A percentile compares a stretch with the other conserved stretches of the same genome.
These are phyloP conservation scores for Vaccinium corymbosum DNA, from an alignment of 148 eudicot species.

Conservation along the genomic window DNA sequence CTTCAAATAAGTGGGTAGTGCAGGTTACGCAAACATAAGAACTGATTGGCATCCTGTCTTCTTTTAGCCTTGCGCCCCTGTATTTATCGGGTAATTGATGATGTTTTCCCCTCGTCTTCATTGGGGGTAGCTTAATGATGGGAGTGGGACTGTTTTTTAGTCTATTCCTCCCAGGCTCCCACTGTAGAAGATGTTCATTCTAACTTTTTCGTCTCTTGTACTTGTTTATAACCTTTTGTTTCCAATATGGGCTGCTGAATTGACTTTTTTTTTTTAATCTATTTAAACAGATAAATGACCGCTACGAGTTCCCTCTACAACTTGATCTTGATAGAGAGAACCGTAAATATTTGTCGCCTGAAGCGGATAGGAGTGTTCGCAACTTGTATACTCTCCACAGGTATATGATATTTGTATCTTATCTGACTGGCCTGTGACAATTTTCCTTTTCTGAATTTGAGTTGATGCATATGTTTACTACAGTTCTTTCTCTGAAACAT, in stretches of 20 bases:
- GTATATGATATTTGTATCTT: slow-evolving; percentile 16
- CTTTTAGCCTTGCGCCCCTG: too few relatives aligned
- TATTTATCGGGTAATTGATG: not conserved
- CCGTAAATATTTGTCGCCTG: slow-evolving; percentile 51
- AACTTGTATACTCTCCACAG: slow-evolving; percentile 53
- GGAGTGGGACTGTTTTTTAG: not conserved
- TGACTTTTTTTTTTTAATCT: not conserved
- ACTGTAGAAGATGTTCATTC: not conserved
- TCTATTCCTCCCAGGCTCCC: too few relatives aligned
- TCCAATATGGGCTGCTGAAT: not conserved
- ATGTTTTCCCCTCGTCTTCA: not conserved
- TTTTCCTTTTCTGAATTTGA: not conserved
- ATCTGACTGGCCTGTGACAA: not conserved
- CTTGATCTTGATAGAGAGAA: slow-evolving; percentile 51
- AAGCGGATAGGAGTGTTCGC: slow-evolving; percentile 44
- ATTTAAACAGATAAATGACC: slow-evolving; percentile 44
- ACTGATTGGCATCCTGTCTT: not conserved
- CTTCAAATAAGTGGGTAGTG: slow-evolving; percentile 1
- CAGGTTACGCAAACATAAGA: not conserved
- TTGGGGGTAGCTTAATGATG: not conserved
- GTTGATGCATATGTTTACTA: not conserved
- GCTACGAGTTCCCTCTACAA: slow-evolving; percentile 50
- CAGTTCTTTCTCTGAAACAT: slow-evolving; percentile 4
- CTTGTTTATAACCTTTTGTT: not conserved
- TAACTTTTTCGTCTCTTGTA: not conserved